A percentile compares a stretch with the other conserved stretches of the same genome.
These are phyloP conservation scores for Boletus coccyginus DNA, from an alignment of 768 basidiomycete genomes.

Conservation along the genomic window DNA sequence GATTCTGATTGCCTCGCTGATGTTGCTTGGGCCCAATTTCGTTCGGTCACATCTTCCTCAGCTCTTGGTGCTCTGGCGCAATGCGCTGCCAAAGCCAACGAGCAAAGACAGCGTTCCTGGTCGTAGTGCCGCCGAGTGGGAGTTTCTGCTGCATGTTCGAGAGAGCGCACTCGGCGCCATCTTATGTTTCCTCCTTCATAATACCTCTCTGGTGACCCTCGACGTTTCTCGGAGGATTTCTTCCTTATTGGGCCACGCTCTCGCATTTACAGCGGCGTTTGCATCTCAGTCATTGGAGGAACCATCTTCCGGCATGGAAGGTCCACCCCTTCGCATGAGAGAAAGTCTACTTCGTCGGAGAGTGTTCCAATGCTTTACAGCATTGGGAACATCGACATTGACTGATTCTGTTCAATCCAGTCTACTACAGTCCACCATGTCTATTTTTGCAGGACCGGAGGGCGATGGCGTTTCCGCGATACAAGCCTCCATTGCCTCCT, in stretches of 20 bases:
- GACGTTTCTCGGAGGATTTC: constrained; percentile 90
- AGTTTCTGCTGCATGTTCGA: constrained; percentile 85
- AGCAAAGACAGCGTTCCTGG: constrained; percentile 74
- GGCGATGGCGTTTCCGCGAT: constrained; percentile 78
- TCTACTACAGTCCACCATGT: constrained; percentile 76
- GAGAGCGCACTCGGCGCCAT: constrained; percentile 90
- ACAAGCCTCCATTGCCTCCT: constrained; percentile 89
- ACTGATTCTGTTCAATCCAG: constrained; percentile 80
- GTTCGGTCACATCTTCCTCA: constrained; percentile 93
- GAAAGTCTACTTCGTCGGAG: constrained; percentile 83
- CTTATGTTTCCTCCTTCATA: constrained; percentile 82
- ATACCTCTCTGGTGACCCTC: constrained; percentile 76
- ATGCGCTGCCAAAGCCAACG: constrained; percentile 93
- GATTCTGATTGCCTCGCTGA: constrained; percentile 86
- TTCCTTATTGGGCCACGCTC: constrained; percentile 82
- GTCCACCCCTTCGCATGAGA: constrained; percentile 65
- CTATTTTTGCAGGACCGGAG: constrained; percentile 85
- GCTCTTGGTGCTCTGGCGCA: constrained; percentile 93
- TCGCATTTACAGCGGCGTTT: constrained; percentile 88
- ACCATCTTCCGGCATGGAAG: constrained; percentile 37
- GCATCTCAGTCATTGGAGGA: constrained; percentile 70
- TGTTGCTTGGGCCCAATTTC: constrained; percentile 91
- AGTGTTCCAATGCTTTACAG: constrained; percentile 86
- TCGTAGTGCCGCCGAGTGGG: constrained; percentile 78
- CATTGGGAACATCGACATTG: constrained; percentile 74